Percentiles rank a stretch among this genome's conserved stretches.
Conservation (phyloP, 2,329 filamentous ascomycete species). For the Colletotrichum sansevieriae region DNA sequence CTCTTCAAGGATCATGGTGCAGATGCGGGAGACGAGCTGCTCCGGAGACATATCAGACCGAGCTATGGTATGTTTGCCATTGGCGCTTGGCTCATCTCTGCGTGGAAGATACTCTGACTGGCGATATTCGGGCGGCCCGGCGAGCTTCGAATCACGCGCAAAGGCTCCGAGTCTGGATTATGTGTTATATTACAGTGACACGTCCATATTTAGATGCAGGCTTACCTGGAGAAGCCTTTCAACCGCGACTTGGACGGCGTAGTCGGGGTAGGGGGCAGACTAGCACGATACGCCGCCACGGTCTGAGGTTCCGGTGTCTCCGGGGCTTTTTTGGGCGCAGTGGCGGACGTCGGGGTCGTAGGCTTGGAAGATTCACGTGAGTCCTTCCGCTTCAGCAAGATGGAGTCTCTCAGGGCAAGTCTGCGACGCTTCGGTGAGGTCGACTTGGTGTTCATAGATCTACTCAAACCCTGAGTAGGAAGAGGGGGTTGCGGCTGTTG, state of each 20-base stretch:
- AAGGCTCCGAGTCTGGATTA: slow-evolving; percentile 5
- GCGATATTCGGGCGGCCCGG: neutral
- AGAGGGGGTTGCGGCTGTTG: neutral
- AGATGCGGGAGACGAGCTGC: slow-evolving; percentile 31
- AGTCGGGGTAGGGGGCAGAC: neutral
- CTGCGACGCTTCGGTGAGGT: slow-evolving; percentile 25
- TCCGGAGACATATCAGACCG: neutral
- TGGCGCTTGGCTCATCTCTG: neutral
- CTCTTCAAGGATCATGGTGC: slow-evolving; percentile 35
- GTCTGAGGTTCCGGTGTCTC: neutral
- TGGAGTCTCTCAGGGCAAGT: slow-evolving; percentile 31
- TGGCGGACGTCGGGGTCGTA: neutral
- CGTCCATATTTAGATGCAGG: rapidly evolving
- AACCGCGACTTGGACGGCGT: slow-evolving; percentile 30
- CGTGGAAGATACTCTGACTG: neutral
- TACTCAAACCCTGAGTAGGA: neutral
- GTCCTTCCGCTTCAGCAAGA: slow-evolving; percentile 30
- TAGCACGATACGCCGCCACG: neutral
- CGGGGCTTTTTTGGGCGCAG: neutral
- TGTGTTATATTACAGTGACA: neutral
- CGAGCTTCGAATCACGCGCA: slow-evolving; percentile 2
- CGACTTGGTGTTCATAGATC: slow-evolving; percentile 20
- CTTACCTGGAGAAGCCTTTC: slow-evolving; percentile 23
- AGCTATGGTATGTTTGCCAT: neutral
- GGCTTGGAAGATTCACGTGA: slow-evolving; percentile 9